Conservation (phyloP, 2,329 filamentous ascomycete species). For the Aspergillus tanneri region DNA sequence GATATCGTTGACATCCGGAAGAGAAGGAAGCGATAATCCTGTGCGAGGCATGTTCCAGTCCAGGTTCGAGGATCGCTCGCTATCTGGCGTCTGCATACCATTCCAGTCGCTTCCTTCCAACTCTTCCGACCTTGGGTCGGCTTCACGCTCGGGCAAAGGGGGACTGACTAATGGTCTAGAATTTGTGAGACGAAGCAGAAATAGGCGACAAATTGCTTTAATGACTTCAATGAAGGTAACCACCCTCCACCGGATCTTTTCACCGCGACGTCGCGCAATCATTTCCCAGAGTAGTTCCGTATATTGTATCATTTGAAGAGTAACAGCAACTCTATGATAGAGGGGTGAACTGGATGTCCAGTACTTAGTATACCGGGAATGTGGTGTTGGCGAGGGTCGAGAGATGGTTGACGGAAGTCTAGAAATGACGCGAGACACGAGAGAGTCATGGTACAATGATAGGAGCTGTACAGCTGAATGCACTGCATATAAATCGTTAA, state of each 20-base stretch:
- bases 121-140: constrained; percentile 62
- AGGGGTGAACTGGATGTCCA: constrained; percentile 62
- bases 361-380: constrained; percentile 64
- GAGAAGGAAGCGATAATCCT: constrained; percentile 75
- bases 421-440: constrained; percentile 67
- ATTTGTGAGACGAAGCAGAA: constrained; percentile 79
- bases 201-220: constrained; percentile 79
- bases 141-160: constrained; percentile 79
- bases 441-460: constrained; percentile 86
- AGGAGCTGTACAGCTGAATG: constrained; percentile 87
- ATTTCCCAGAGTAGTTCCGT: constrained; percentile 97
- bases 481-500: constrained; percentile 45
- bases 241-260: constrained; percentile 79
- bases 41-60: constrained; percentile 95
- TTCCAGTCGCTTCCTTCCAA: constrained; percentile 48
- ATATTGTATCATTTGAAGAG: constrained; percentile 88
- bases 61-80: constrained; percentile 43
- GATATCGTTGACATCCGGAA: constrained; percentile 80
- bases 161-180: constrained; percentile 80
- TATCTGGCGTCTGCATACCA: constrained; percentile 47
- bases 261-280: constrained; percentile 80
- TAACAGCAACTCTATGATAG: constrained; percentile 77
- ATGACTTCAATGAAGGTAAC: constrained; percentile 80
- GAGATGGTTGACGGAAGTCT: constrained; percentile 55
- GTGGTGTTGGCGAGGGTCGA: constrained; percentile 54